Evolutionary conservation across 1,284 basidiomycete genomes (phyloP).

Genomic region (Tranzscheliella williamsii): DNA sequence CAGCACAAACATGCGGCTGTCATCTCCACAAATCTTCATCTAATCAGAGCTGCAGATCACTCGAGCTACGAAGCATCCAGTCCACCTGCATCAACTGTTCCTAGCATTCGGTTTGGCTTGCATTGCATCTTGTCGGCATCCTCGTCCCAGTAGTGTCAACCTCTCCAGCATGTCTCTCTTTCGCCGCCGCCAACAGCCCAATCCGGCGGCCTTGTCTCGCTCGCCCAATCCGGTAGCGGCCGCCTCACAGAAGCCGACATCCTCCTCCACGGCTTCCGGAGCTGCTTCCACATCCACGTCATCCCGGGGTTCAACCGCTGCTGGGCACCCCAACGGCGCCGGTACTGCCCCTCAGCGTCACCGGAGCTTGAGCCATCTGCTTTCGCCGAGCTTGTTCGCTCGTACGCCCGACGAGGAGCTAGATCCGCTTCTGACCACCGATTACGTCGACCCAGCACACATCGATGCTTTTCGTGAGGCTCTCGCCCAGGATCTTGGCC

Average conservation of each 20-base stretch:
- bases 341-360: slow-evolving; percentile 15
- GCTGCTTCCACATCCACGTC: slow-evolving; percentile 2
- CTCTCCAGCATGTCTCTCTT: slow-evolving; percentile 24
- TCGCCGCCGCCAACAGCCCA: slow-evolving; percentile 27
- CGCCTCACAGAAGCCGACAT: background rate
- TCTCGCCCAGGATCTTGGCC: slow-evolving; percentile 41
- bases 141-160: background rate
- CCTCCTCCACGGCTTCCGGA: background rate
- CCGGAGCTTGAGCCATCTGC: slow-evolving; percentile 23
- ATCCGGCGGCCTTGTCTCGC: slow-evolving; percentile 13
- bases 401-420: slow-evolving; percentile 23
- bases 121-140: background rate
- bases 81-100: too few relatives aligned
- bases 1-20: too few relatives aligned
- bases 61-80: too few relatives aligned
- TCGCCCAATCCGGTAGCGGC: slow-evolving; percentile 3
- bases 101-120: too few relatives aligned
- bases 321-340: too few relatives aligned
- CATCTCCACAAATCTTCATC: too few relatives aligned
- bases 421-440: slow-evolving; percentile 43
- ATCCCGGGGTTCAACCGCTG: too few relatives aligned
- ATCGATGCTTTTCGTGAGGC: slow-evolving; percentile 51
- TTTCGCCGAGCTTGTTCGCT: slow-evolving; percentile 28
- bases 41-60: too few relatives aligned
- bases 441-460: slow-evolving; percentile 39